A percentile compares a stretch with the other conserved stretches of the same genome.
phyloP scores from a whole-genome alignment of 768 basidiomycete species.

The Collybia sordida region DNA sequence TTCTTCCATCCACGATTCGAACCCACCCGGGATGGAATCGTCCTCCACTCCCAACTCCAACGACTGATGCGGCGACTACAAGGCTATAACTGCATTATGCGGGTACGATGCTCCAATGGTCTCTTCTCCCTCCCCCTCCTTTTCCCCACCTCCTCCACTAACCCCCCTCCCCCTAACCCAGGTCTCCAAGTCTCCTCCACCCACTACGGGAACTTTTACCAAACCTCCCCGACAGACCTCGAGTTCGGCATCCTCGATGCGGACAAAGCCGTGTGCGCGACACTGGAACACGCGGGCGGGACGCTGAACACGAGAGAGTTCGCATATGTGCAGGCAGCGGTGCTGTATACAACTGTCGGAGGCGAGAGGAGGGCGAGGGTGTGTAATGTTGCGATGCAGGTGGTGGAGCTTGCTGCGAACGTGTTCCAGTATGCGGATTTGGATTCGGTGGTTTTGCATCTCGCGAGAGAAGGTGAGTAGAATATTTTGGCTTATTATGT shows the following conservation, averaged over 20 bases:
- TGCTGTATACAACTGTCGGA: slow-evolving; percentile 75
- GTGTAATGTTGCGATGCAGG: slow-evolving; percentile 82
- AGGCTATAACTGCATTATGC: slow-evolving; percentile 77
- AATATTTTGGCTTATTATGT: neutral
- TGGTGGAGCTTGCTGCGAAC: slow-evolving; percentile 82
- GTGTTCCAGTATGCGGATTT: slow-evolving; percentile 91
- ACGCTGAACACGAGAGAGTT: slow-evolving; percentile 67
- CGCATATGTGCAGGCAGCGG: slow-evolving; percentile 82
- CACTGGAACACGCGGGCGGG: slow-evolving; percentile 68
- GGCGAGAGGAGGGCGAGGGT: slow-evolving; percentile 85
- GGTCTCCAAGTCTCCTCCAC: slow-evolving; percentile 59
- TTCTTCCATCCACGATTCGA: slow-evolving; percentile 94
- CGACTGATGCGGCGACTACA: slow-evolving; percentile 68
- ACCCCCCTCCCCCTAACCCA: slow-evolving; percentile 21
- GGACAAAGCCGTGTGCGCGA: slow-evolving; percentile 74
- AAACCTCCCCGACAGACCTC: slow-evolving; percentile 67
- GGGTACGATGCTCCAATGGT: slow-evolving; percentile 88
- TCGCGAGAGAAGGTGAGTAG: slow-evolving; percentile 74
- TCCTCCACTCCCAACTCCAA: slow-evolving; percentile 74
- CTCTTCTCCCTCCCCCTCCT: slow-evolving; percentile 15
- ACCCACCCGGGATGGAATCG: slow-evolving; percentile 57
- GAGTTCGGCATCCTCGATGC: slow-evolving; percentile 80
- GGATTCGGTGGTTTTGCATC: slow-evolving; percentile 74
- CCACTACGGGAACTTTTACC: slow-evolving; percentile 75
- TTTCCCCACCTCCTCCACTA: no score